Evolutionary conservation across 2,329 filamentous ascomycete genomes (phyloP).

Genomic region (Xylaria sp.): DNA sequence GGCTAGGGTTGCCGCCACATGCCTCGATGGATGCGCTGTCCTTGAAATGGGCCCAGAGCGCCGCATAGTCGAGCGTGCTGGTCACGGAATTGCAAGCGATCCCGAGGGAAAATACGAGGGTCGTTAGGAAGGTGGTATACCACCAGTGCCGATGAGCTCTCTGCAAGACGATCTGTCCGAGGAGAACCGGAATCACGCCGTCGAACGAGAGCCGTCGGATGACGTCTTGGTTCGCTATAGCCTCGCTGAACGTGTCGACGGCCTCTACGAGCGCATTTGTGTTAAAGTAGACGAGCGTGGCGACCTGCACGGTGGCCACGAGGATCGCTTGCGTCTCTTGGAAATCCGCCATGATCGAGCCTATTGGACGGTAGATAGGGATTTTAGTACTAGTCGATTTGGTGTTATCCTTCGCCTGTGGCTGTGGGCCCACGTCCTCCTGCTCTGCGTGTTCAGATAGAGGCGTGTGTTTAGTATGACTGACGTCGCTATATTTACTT

Average conservation of each 20-base stretch:
- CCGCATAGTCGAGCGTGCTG: neutral
- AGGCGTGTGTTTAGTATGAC: too few relatives aligned
- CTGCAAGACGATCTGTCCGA: constrained; percentile 9
- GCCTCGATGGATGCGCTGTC: neutral
- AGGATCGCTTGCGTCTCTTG: constrained; percentile 18
- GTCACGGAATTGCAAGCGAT: neutral
- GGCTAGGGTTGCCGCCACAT: constrained; percentile 2
- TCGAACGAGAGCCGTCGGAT: neutral
- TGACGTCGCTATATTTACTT: too few relatives aligned
- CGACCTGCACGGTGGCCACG: constrained; percentile 12
- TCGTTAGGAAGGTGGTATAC: constrained; percentile 8
- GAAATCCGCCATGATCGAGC: constrained; percentile 5
- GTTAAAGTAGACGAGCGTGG: constrained; percentile 3
- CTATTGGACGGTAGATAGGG: neutral
- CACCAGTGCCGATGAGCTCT: constrained; percentile 5
- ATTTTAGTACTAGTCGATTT: neutral
- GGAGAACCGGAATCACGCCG: constrained; percentile 1
- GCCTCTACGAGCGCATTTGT: neutral
- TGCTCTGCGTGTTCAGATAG: too few relatives aligned
- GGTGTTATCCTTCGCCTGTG: too few relatives aligned
- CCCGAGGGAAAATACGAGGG: neutral
- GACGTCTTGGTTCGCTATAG: neutral
- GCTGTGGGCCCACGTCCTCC: too few relatives aligned
- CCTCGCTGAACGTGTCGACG: neutral
- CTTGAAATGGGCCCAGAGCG: neutral